Conservation (phyloP, 352 stramenopile species). For the Paralagenidium karlingii region DNA sequence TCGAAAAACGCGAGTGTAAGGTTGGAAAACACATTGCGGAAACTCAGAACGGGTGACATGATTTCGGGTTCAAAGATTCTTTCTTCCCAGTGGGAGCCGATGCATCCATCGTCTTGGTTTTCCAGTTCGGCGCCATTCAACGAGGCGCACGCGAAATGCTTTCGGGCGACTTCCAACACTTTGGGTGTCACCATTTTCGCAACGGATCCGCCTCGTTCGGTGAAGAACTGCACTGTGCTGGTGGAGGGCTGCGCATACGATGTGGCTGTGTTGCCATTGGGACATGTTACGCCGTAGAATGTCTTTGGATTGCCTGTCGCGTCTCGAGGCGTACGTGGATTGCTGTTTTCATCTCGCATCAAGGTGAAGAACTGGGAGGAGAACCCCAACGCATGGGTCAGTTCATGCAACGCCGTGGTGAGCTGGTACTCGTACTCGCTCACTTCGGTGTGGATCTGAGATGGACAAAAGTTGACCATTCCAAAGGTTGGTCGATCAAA, state of each 20-base stretch:
- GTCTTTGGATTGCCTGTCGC: constrained; percentile 18
- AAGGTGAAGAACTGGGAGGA: constrained; percentile 61
- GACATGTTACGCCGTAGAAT: constrained; percentile 14
- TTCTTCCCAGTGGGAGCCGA: constrained; percentile 78
- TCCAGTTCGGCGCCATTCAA: constrained; percentile 64
- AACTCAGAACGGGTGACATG: constrained; percentile 69
- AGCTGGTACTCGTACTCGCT: constrained; percentile 50
- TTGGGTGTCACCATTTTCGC: constrained; percentile 58
- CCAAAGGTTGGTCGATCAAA: constrained; percentile 74
- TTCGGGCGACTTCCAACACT: constrained; percentile 36
- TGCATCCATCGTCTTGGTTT: constrained; percentile 52
- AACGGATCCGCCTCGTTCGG: constrained; percentile 35
- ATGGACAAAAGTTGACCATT: constrained; percentile 75
- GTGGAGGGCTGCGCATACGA: constrained; percentile 11
- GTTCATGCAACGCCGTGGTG: constrained; percentile 64
- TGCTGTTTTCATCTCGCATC: constrained; percentile 57
- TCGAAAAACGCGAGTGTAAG: constrained; percentile 75
- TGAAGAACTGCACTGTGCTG: constrained; percentile 39
- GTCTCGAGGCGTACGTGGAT: constrained; percentile 43
- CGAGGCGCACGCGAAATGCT: constrained; percentile 50
- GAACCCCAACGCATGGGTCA: constrained; percentile 72
- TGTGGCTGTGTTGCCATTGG: constrained; percentile 38
- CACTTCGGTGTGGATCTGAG: constrained; percentile 35
- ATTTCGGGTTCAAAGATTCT: constrained; percentile 73
- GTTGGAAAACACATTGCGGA: constrained; percentile 51